Conservation (phyloP, 805 yeast genomes). For the Clavispora phyllophila region DNA sequence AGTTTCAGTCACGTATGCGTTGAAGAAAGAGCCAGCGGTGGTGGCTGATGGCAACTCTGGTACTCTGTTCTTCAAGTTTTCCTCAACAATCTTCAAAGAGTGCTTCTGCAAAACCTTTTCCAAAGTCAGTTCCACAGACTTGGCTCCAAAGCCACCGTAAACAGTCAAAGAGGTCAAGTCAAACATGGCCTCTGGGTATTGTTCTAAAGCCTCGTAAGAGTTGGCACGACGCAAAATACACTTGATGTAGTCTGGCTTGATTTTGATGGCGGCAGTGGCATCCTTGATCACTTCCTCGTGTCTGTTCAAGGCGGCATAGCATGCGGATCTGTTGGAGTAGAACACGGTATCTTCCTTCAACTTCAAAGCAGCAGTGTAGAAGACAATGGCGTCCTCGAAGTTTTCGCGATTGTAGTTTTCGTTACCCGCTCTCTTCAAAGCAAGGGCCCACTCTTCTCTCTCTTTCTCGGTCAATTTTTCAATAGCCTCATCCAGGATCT, state of each 20-base stretch:
- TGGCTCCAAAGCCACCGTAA: slow-evolving; percentile 76
- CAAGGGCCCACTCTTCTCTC: slow-evolving; percentile 61
- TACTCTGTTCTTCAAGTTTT: slow-evolving; percentile 46
- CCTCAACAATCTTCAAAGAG: slow-evolving; percentile 68
- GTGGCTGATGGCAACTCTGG: slow-evolving; percentile 75
- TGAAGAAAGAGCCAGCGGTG: slow-evolving; percentile 79
- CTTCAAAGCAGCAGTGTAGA: slow-evolving; percentile 72
- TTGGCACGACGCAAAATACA: slow-evolving; percentile 90
- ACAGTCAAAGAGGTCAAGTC: slow-evolving; percentile 88
- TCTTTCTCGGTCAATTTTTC: slow-evolving; percentile 43
- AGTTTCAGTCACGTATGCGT: slow-evolving; percentile 67
- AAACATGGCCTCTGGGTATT: slow-evolving; percentile 79
- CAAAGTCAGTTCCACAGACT: slow-evolving; percentile 70
- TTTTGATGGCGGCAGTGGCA: slow-evolving; percentile 76
- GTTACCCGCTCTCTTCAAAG: slow-evolving; percentile 89
- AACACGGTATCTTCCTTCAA: slow-evolving; percentile 80
- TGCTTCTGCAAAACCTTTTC: slow-evolving; percentile 83
- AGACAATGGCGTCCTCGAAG: slow-evolving; percentile 70
- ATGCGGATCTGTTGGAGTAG: slow-evolving; percentile 95
- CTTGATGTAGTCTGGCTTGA: slow-evolving; percentile 87
- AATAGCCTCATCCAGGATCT: slow-evolving; percentile 43
- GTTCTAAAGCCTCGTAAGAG: slow-evolving; percentile 79
- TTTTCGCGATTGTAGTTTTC: slow-evolving; percentile 64
- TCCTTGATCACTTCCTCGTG: slow-evolving; percentile 83
- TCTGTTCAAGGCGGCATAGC: slow-evolving; percentile 77